These are phyloP conservation scores for Dimocarpus longan DNA, from an alignment of 345 rosid genomes.

Conservation along the genomic window DNA sequence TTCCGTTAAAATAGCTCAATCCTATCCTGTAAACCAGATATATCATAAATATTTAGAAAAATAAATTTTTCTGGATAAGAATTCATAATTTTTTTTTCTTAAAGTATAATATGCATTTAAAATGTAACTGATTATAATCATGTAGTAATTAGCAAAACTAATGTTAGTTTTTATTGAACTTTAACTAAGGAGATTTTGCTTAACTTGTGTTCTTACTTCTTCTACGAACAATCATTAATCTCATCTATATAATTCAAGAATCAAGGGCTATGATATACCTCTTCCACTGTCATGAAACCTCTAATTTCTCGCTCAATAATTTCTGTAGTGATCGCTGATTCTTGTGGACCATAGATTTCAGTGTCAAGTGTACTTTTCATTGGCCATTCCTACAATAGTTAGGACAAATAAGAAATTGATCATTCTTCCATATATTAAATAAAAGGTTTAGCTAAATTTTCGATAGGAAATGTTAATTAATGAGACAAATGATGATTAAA, in stretches of 20 bases:
- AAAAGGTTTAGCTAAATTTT: not conserved
- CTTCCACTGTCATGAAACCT: slow-evolving; percentile 51
- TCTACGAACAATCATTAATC: no score
- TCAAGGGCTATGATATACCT: slow-evolving; percentile 36
- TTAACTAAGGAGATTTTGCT: no score
- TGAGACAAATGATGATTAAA: not conserved
- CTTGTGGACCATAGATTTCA: slow-evolving; percentile 56
- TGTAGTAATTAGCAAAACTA: no score
- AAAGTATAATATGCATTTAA: no score
- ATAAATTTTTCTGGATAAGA: no score
- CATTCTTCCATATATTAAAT: not conserved
- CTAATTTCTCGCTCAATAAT: slow-evolving; percentile 49
- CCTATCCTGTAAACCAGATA: no score
- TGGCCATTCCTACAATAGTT: slow-evolving; percentile 78
- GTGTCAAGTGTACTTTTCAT: slow-evolving; percentile 73
- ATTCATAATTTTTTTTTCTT: no score
- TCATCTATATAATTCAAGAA: not conserved
- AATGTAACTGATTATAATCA: no score
- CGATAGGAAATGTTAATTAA: not conserved
- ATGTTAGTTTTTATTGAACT: no score
- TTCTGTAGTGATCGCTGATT: slow-evolving; percentile 66
- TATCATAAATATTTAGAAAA: no score
- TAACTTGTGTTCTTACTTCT: no score
- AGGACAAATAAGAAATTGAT: not conserved
- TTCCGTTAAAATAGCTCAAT: no score